Conservation (phyloP, 148 eudicot species). For the Diospyros lotus region DNA sequence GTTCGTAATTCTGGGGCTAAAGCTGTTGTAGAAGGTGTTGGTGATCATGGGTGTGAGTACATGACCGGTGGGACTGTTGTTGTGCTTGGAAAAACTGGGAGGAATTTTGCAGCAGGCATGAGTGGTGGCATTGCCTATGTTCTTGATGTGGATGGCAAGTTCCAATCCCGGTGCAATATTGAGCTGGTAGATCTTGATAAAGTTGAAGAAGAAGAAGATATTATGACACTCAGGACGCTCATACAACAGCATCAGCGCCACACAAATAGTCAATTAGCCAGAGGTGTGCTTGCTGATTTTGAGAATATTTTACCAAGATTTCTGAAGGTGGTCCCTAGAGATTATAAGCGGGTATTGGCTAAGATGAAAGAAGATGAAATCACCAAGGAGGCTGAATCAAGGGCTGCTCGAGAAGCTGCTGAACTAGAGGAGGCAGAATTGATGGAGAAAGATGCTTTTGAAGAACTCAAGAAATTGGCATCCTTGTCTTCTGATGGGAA, state of each 20-base stretch:
- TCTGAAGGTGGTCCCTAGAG: conserved; percentile 94
- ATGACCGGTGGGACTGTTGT: conserved; percentile 98
- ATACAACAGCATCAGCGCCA: conserved; percentile 98
- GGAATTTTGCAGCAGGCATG: conserved; percentile 99
- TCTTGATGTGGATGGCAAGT: conserved; percentile 67
- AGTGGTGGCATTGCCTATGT: conserved; percentile 96
- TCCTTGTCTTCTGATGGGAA: conserved; percentile 35
- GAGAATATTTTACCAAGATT: conserved; percentile 70
- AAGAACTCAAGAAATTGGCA: conserved; percentile 85
- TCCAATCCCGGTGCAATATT: conserved; percentile 62
- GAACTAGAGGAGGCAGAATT: conserved; percentile 61
- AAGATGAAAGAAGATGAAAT: conserved; percentile 58
- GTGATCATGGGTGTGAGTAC: conserved; percentile 99
- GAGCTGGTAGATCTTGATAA: conserved; percentile 96
- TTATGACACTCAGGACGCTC: conserved; percentile 79
- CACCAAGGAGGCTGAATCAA: conserved; percentile 48
- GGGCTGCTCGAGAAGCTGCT: conserved; percentile 45
- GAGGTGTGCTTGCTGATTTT: conserved; percentile 74
- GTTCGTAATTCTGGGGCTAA: conserved; percentile 96
- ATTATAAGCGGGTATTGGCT: conserved; percentile 80
- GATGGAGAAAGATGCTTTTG: conserved; percentile 78
- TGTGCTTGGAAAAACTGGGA: conserved; percentile 87
- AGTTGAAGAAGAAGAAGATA: conserved; percentile 90
- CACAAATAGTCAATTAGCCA: conserved; percentile 80
- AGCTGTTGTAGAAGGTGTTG: conserved; percentile 98